Conservation (phyloP, 208 protist species). For the Trypanosoma mega region DNA sequence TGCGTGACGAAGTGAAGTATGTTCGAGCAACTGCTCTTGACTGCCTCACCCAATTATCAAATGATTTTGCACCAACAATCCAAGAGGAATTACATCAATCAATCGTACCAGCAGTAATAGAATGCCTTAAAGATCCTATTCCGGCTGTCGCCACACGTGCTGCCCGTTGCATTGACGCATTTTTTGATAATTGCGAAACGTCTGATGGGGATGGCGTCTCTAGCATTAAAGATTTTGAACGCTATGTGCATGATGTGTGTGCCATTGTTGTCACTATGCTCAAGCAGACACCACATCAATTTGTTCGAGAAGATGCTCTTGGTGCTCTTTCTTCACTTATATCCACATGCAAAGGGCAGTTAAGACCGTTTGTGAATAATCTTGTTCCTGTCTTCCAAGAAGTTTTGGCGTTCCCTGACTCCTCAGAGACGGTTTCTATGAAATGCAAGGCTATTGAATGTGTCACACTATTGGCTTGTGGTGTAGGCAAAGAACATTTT, state of each 20-base stretch:
- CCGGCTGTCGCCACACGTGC: slow-evolving; percentile 70
- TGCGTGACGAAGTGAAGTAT: slow-evolving; percentile 74
- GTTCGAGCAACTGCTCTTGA: slow-evolving; percentile 72
- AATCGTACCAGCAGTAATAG: slow-evolving; percentile 56
- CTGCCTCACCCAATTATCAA: slow-evolving; percentile 71
- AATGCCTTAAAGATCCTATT: slow-evolving; percentile 55
- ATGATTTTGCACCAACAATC: slow-evolving; percentile 60
- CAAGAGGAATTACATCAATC: slow-evolving; percentile 48
- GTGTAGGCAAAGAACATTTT: slow-evolving; percentile 75
- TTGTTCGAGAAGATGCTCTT: slow-evolving; percentile 65
- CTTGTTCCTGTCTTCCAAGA: slow-evolving; percentile 79
- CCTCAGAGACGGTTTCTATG: slow-evolving; percentile 51
- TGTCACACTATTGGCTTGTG: slow-evolving; percentile 78
- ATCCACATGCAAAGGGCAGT: slow-evolving; percentile 46
- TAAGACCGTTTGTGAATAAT: slow-evolving; percentile 56
- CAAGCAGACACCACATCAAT: slow-evolving; percentile 40
- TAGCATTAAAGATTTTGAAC: slow-evolving; percentile 34
- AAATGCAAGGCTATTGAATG: slow-evolving; percentile 89
- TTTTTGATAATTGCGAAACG: slow-evolving; percentile 62
- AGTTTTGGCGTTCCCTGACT: slow-evolving; percentile 64
- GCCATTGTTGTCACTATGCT: slow-evolving; percentile 54
- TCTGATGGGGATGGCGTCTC: slow-evolving; percentile 53
- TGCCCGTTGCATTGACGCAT: slow-evolving; percentile 62
- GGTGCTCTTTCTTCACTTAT: slow-evolving; percentile 73
- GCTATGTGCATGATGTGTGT: slow-evolving; percentile 68